Conservation (phyloP, 495 filamentous ascomycete species). For the Tuber umbilicatum region DNA sequence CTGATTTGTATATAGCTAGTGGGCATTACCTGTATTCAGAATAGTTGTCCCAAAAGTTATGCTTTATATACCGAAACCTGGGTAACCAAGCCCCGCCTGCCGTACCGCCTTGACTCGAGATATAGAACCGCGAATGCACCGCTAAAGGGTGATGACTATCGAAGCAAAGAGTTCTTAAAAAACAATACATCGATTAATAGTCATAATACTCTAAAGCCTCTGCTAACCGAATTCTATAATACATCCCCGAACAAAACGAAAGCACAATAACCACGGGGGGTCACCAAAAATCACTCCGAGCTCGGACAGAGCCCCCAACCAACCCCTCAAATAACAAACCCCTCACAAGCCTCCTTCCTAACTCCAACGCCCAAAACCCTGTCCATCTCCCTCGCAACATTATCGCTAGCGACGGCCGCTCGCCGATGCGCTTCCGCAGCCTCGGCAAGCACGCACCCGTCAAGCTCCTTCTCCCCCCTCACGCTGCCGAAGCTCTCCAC, state of each 20-base stretch:
- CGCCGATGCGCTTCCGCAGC: slow-evolving; percentile 19
- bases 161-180: background rate
- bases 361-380: slow-evolving; percentile 6
- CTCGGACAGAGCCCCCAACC: background rate
- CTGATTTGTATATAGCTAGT: background rate
- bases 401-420: slow-evolving; percentile 15
- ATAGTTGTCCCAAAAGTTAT: background rate
- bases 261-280: background rate
- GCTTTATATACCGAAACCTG: background rate
- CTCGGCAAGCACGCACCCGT: background rate
- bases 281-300: background rate
- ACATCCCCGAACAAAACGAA: background rate
- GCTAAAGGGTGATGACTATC: background rate
- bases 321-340: slow-evolving; percentile 2
- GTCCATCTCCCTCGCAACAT: slow-evolving; percentile 17
- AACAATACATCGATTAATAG: background rate
- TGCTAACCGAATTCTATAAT: background rate
- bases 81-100: background rate
- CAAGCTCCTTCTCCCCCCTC: background rate
- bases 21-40: background rate
- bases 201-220: background rate
- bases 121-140: background rate
- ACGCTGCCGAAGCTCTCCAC: background rate
- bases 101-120: background rate
- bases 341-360: background rate